Evolutionary conservation across 768 basidiomycete species (phyloP).

Genomic region (Saitozyma podzolica): DNA sequence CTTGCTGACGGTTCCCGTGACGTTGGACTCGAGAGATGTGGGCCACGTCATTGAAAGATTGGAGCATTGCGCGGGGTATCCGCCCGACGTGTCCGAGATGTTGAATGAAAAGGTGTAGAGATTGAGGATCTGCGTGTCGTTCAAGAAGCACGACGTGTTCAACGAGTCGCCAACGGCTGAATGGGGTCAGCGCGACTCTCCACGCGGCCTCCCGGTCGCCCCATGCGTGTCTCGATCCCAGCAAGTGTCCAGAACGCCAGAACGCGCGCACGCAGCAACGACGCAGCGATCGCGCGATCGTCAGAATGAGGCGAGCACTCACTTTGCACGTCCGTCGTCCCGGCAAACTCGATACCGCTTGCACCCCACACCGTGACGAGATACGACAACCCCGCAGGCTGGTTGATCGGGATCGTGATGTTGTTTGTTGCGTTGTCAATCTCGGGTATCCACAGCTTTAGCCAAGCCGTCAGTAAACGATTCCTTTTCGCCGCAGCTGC

Average conservation of each 20-base stretch:
- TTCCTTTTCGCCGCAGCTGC: background rate
- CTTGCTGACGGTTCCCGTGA: conserved; percentile 13
- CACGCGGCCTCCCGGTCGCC: background rate
- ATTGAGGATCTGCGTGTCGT: conserved; percentile 31
- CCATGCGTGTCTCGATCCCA: too few species aligned
- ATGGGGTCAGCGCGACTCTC: conserved; percentile 2
- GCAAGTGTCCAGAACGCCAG: too few species aligned
- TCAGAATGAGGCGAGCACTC: conserved; percentile 8
- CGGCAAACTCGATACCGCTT: conserved; percentile 40
- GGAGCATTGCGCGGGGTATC: conserved; percentile 40
- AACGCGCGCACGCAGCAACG: too few species aligned
- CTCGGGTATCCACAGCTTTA: conserved; percentile 38
- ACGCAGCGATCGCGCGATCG: too few species aligned
- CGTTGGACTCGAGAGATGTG: conserved; percentile 37
- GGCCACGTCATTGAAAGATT: conserved; percentile 43
- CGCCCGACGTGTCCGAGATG: conserved; percentile 18
- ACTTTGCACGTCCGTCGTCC: conserved; percentile 45
- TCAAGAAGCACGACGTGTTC: conserved; percentile 33
- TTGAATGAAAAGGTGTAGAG: conserved; percentile 46
- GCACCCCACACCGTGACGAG: conserved; percentile 44
- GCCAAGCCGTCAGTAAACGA: background rate
- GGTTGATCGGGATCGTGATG: conserved; percentile 29
- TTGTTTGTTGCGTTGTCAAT: conserved; percentile 22
- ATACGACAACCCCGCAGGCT: conserved; percentile 34
- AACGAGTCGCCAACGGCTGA: conserved; percentile 15